Base-by-base conservation (phyloP, 169 alveolate species). In the Eimeria sp. region DNA sequence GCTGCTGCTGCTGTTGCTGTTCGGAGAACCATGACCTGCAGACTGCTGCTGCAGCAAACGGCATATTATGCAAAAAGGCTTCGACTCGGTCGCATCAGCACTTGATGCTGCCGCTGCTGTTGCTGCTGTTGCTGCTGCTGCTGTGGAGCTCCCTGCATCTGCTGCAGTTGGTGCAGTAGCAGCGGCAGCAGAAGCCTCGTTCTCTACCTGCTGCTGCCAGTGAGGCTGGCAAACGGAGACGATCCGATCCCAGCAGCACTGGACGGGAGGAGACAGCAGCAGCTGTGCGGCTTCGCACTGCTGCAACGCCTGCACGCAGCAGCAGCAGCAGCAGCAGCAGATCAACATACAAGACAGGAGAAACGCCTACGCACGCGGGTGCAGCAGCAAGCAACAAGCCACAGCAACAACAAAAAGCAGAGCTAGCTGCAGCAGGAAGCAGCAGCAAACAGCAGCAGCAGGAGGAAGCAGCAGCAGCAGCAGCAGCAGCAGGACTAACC, bases 41-140 rank as follows among this genome's bases (percentile, higher is more conserved):
- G 49, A 70, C 18, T 82, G 90, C 90, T 82, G 90, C 90, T 82
- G 90, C 67, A 82, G 90, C 90, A 82, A 9, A 5, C 90, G 90
- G 49, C 90, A 82, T 9, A 82, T 82, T 10, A 82, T 47, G 30
- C 90, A 82, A 11, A 54, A 25, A 20, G 73, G 51, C 45, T 47
- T 76, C 61, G 45, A 22, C 10, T 47, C 87, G 7, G 87, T 18
- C 65, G 65, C 6, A 10, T 72, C 82, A 13, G 40, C 61, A 49
- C 43, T 51, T 47, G 90, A n/a, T 27, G 90, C 73, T 82, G 73
- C 73, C 49, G 47, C 27, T n/a, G 72, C 67, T n/a, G 72, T 0
- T 20, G 90, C 90, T 82, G 90, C 73, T 82, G 87, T 63, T 40
- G 49, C 87, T 40, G 58, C 86, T 80, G 89, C 43, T 51, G 73